phyloP scores from a whole-genome alignment of 306 rosid genomes.

The Prunus kanzakura region DNA sequence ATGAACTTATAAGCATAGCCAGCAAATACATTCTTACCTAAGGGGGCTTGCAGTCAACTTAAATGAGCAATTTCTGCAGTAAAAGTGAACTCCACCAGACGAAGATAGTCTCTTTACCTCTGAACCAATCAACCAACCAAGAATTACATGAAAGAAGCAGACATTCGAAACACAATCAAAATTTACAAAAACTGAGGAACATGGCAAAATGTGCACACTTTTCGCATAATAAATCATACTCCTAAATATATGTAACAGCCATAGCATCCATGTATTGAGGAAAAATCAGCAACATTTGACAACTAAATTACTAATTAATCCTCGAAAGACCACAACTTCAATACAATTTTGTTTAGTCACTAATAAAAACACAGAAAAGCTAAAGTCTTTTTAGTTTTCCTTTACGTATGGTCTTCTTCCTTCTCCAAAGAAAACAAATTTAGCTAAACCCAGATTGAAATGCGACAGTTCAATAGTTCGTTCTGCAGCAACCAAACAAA shows the following conservation, averaged over 20 bases:
- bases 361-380: slow-evolving; percentile 1
- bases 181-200: background rate
- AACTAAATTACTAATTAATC: background rate
- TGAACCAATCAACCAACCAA: slow-evolving; percentile 28
- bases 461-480: no score
- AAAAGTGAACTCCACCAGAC: slow-evolving; percentile 57
- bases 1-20: background rate
- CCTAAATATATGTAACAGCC: background rate
- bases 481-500: background rate
- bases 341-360: background rate
- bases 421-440: background rate
- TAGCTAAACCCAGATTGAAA: background rate
- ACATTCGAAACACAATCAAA: background rate
- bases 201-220: background rate
- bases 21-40: slow-evolving; percentile 35
- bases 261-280: background rate
- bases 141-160: background rate
- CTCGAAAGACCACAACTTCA: background rate
- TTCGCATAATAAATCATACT: background rate
- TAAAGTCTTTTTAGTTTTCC: background rate
- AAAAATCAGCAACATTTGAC: background rate
- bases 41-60: slow-evolving; percentile 60
- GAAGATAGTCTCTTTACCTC: slow-evolving; percentile 52
- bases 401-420: background rate
- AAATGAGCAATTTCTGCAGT: slow-evolving; percentile 64